Evolutionary conservation across 345 rosid species (phyloP), one percentile per base, ranked within the genome.

Genomic region (Psidium guajava): DNA sequence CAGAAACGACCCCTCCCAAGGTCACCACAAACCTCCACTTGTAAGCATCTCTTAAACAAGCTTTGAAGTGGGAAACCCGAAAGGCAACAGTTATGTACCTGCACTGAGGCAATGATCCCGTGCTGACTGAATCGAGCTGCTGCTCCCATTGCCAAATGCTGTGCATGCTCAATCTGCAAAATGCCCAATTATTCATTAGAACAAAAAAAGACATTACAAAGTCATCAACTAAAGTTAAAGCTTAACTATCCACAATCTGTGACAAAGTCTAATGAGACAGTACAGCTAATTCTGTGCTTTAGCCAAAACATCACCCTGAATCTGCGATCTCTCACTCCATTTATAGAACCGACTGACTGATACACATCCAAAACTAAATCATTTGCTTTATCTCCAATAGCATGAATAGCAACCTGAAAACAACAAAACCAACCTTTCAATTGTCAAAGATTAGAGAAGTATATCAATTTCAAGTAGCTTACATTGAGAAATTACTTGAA

Each of bases 311-410:
- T 90, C 88, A 96, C 99, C 97, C 97, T 90, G 85, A 94, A 92
- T 91, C 98, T 94, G 87, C 96, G 89, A 89, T 95, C 97, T 25
- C 96, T 89, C 86, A 85, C 89, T 90, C 98, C 99, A 87, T 91
- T 94, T 56, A 89, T 87, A 56, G 90, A 91, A 83, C 88, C 91
- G 52, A 92, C 92, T 0, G 93, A 90, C 86, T 93, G 88, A 54
- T 94, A 94, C 87, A 94, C 89, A 85, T 94, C 95, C 77, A 95
- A 92, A 81, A 94, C 84, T 90, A 93, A 83, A 90, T 95, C 96
- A 87, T 93, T 97, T 81, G 98, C 98, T 90, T 83, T 95, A 89
- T 95, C 98, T 53, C 99, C 99, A 84, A 94, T 94, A 85, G 99
- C 98, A 91, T 97, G 99, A 87, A 97, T 90, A 59, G 98, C 94